Base-by-base conservation (phyloP, 306 rosid species). In the Phaseolus lunatus region DNA sequence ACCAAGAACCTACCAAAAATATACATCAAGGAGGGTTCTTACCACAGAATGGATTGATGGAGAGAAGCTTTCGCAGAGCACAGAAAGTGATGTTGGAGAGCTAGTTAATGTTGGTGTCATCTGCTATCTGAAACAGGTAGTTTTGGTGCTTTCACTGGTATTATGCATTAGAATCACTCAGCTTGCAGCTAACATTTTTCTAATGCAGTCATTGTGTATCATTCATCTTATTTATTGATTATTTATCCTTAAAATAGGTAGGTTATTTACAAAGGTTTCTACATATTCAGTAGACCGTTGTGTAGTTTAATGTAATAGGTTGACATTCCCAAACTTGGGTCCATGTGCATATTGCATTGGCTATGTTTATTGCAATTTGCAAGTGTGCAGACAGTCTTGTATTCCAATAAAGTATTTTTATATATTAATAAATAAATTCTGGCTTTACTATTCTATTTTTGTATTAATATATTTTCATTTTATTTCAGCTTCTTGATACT, bases 61-160 rank as follows among this genome's bases (percentile, higher is more conserved):
- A 77, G 98, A 92, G 79, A 94, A 94, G 87, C 82, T 94, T 69
- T 94, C 98, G 59, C 98, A 94, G 84, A 94, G 98, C 88, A 92
- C 85, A 48, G 98, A 92, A 87, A 90, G 86, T 86, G 97, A 95
- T 50, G 98, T 95, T 59, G 98, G 98, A 71, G 96, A 92, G 58
- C 90, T 95, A 26, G 98, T 95, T 75, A 95, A 89, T 82, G 98
- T 95, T 83, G 98, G 98, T 75, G 98, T 95, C 83, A 95, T 95
- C 87, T 95, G 98, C 92, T 95, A 95, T 84, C 84, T 95, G 61
- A 92, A 94, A 85, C 98, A 94, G 97, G 98, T 92, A 81, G 63
- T 72, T 78, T 70, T 56, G 68, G n/a, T 63, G 29, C 70, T 72
- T 68, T 43, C 31, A 3, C 23, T 33, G 72, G 53, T 22, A 57